Evolutionary conservation across 768 basidiomycete species (phyloP), one percentile per base, ranked within the genome.

Genomic region (Amylocystis lapponica): DNA sequence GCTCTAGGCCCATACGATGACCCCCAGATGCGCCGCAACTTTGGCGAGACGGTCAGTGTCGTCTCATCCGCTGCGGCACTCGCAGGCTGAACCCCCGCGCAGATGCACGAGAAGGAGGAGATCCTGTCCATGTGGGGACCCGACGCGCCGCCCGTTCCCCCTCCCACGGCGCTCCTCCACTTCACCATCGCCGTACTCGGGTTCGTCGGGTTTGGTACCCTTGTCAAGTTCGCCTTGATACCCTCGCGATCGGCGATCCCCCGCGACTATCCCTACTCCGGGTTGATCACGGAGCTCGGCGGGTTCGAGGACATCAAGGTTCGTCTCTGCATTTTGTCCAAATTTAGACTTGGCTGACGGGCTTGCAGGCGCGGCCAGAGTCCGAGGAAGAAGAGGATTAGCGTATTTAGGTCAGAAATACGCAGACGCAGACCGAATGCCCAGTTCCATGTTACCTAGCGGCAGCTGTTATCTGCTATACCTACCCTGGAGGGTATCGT

Each of bases 81-180:
- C n/a, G n/a, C n/a, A n/a, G n/a, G 21, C 35, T 54, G 43, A 38
- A 43, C 30, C 47, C 25, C 25, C 20, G 29, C 23, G 34, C 55
- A 92, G 89, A 63, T 89, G 25, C 88, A 86, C 46, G 86, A 89
- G 62, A 71, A 78, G 56, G 86, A 90, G 39, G 89, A 92, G 55
- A 67, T 86, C 19, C 63, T 83, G 43, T 87, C 84, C 27, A 87
- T 92, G 84, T 91, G 86, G 86, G 86, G 87, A 20, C 87, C 87
- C 17, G 89, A 92, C 55, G 67, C 78, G 22, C 75, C 88, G 30
- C 71, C 72, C 17, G 66, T 86, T 11, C 64, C 71, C 11, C 80
- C 85, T 20, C 61, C 70, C 6, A 70, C 60, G 2, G 88, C 89
- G 6, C 60, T 83, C 27, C 70, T 74, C 38, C 83, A 84, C 34